Percentiles rank a stretch among this genome's conserved stretches.
Evolutionary conservation across 257 asterid species (phyloP).

Genomic region (Vinca minor): DNA sequence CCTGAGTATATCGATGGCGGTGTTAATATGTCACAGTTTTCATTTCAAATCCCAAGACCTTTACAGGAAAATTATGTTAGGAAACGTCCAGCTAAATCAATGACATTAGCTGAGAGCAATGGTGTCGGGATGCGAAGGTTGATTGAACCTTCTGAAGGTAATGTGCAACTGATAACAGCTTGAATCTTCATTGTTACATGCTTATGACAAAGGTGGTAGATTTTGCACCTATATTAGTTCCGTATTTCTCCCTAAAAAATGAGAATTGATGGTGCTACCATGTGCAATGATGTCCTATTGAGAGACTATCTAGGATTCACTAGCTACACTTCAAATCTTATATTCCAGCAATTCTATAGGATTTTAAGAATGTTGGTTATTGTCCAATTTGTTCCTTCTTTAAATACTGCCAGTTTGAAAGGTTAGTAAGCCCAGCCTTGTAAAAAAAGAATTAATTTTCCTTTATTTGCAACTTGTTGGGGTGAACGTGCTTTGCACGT

Average conservation of each 20-base stretch:
- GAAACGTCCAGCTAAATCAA: constrained; percentile 46
- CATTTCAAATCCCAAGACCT: constrained; percentile 78
- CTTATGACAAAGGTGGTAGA: neutral
- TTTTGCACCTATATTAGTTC: neutral
- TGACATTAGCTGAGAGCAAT: constrained; percentile 20
- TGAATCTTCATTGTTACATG: too few relatives aligned
- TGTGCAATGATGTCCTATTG: neutral
- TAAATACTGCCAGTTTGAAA: too few relatives aligned
- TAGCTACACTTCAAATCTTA: neutral
- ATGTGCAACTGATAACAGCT: neutral
- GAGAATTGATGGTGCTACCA: neutral
- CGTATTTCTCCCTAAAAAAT: too few relatives aligned
- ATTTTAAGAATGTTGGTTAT: neutral
- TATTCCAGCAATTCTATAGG: too few relatives aligned
- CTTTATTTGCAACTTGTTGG: too few relatives aligned
- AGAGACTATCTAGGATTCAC: neutral
- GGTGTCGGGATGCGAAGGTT: constrained; percentile 21
- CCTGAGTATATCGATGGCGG: constrained; percentile 45
- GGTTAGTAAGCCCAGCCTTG: too few relatives aligned
- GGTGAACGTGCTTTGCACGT: too few relatives aligned
- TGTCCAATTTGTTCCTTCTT: neutral
- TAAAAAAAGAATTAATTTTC: too few relatives aligned
- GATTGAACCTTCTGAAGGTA: constrained; percentile 39
- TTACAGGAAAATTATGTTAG: constrained; percentile 54
- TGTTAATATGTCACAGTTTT: constrained; percentile 44